Percentiles rank a stretch among this genome's conserved stretches.
phyloP scores from a whole-genome alignment of 345 rosid genomes.

The Anacardium occidentale region DNA sequence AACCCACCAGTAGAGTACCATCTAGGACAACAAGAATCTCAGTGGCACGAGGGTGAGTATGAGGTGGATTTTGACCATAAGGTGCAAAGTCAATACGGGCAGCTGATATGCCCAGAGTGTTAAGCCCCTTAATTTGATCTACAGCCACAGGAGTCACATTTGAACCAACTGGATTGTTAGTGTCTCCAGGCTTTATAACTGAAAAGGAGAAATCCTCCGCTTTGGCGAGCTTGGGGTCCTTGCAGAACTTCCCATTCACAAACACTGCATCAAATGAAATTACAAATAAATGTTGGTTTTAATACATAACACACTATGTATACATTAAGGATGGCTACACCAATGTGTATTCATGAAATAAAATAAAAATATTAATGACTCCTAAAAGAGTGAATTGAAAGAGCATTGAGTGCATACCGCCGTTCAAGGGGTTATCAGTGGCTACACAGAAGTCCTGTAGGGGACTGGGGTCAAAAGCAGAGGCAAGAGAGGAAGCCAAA shows the following conservation, averaged over 20 bases:
- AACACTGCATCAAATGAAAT: constrained; percentile 14
- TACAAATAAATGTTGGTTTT: too few relatives aligned
- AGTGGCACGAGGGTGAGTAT: constrained; percentile 41
- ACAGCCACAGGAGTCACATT: constrained; percentile 26
- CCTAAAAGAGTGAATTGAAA: too few relatives aligned
- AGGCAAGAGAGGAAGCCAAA: too few relatives aligned
- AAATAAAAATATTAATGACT: too few relatives aligned
- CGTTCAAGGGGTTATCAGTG: too few relatives aligned
- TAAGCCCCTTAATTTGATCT: constrained; percentile 32
- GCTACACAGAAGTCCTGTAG: too few relatives aligned
- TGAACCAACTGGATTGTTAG: constrained; percentile 16
- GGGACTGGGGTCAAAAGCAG: too few relatives aligned
- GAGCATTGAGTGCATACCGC: too few relatives aligned
- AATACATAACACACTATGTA: too few relatives aligned
- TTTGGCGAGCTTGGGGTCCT: constrained; percentile 16
- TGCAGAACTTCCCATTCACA: constrained; percentile 28
- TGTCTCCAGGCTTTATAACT: constrained; percentile 28
- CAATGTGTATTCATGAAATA: too few relatives aligned
- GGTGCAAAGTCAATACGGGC: constrained; percentile 25
- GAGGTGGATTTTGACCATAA: constrained; percentile 41
- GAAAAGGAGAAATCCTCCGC: constrained; percentile 29
- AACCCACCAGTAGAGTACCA: constrained; percentile 39
- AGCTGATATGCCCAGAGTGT: constrained; percentile 39
- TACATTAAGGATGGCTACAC: too few relatives aligned
- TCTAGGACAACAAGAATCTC: constrained; percentile 38